Evolutionary conservation across 169 alveolate species (phyloP).

Genomic region (Eimeria necatrix): DNA sequence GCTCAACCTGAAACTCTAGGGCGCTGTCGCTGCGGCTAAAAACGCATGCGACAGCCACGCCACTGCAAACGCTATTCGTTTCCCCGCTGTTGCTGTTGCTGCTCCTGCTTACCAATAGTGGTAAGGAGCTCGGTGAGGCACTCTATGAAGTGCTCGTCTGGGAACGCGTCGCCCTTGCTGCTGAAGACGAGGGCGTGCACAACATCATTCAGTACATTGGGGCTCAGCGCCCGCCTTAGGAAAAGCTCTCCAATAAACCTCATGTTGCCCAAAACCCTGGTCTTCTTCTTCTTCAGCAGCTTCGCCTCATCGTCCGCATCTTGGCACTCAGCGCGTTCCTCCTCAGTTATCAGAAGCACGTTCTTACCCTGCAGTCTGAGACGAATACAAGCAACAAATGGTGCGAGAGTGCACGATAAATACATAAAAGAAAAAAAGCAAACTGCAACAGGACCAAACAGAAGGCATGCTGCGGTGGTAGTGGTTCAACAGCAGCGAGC

Average conservation of each 20-base stretch:
- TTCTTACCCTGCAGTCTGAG: slow-evolving; percentile 86
- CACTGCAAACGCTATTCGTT: not conserved
- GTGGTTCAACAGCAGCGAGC: not conserved
- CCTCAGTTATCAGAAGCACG: slow-evolving; percentile 88
- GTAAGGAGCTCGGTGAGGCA: slow-evolving; percentile 85
- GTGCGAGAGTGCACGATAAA: not conserved
- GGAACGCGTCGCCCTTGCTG: slow-evolving; percentile 86
- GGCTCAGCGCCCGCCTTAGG: slow-evolving; percentile 90
- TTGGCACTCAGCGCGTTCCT: slow-evolving; percentile 83
- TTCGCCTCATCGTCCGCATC: slow-evolving; percentile 79
- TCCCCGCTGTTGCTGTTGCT: not conserved
- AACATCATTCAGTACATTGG: slow-evolving; percentile 91
- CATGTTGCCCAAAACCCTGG: slow-evolving; percentile 91
- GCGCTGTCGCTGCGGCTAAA: too few relatives aligned
- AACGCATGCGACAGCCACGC: not conserved
- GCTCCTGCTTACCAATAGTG: slow-evolving; percentile 64
- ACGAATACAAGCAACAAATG: not conserved
- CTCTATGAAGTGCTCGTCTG: slow-evolving; percentile 93
- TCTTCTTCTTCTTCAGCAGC: slow-evolving; percentile 82
- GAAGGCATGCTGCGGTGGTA: not conserved
- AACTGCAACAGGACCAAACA: not conserved
- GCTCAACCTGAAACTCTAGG: too few relatives aligned
- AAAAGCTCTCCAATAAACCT: slow-evolving; percentile 93
- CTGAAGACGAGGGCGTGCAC: slow-evolving; percentile 89
- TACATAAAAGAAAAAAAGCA: not conserved